Conservation (phyloP, 2,329 filamentous ascomycete species). For the Lasiodiplodia sp. region DNA sequence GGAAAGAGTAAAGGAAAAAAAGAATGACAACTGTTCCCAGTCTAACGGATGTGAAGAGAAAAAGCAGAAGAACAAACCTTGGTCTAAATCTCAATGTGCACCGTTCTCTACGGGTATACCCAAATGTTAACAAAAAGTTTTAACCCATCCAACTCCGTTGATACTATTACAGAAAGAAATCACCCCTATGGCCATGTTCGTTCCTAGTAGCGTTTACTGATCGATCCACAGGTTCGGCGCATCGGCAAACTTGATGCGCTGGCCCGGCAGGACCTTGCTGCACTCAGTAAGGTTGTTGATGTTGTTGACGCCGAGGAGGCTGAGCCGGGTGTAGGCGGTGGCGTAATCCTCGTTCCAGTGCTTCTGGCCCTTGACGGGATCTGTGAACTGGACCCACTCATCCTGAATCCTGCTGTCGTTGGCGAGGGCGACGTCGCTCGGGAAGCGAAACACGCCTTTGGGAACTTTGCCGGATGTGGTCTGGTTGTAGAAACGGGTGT, state of each 20-base stretch:
- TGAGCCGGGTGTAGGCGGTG: constrained; percentile 61
- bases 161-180: neutral
- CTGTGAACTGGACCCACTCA: constrained; percentile 43
- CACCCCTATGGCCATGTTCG: neutral
- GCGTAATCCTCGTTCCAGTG: constrained; percentile 58
- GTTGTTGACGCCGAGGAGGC: constrained; percentile 63
- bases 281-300: constrained; percentile 64
- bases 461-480: constrained; percentile 38
- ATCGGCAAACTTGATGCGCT: constrained; percentile 36
- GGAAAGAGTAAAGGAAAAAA: too few species aligned
- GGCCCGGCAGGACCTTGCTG: constrained; percentile 57
- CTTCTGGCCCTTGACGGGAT: constrained; percentile 35
- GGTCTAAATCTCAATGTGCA: neutral
- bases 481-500: constrained; percentile 57
- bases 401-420: constrained; percentile 43
- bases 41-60: neutral
- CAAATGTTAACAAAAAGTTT: neutral
- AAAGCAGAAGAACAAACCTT: neutral
- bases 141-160: neutral
- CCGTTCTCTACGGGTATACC: neutral
- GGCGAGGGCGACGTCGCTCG: constrained; percentile 44
- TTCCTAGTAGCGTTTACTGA: neutral
- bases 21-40: too few species aligned
- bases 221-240: constrained; percentile 32
- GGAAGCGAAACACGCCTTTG: constrained; percentile 46